phyloP scores from a whole-genome alignment of 495 filamentous ascomycete species.

The Oidiodendron maius region DNA sequence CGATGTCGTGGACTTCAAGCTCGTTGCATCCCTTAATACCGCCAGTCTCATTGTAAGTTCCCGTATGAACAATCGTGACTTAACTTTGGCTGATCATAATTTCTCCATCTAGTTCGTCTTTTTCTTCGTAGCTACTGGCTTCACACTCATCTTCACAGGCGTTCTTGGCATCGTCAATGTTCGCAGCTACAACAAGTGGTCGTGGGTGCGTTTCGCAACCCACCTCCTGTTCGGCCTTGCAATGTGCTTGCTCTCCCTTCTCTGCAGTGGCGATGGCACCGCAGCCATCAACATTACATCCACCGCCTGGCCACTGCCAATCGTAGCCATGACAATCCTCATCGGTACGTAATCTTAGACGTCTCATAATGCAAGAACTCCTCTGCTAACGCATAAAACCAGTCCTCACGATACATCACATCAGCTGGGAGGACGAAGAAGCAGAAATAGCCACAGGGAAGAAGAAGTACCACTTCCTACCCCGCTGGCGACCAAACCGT shows the following conservation, averaged over 20 bases:
- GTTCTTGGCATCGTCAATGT: slow-evolving; percentile 31
- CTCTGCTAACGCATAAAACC: background rate
- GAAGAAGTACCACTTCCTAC: background rate
- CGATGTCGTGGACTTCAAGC: background rate
- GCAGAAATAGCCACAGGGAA: background rate
- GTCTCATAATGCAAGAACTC: background rate
- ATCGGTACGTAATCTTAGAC: background rate
- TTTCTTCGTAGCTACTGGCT: slow-evolving; percentile 37
- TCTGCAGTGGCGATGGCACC: slow-evolving; percentile 17
- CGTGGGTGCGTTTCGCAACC: slow-evolving; percentile 7
- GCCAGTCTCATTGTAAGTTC: slow-evolving; percentile 3
- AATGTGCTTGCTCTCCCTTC: slow-evolving; percentile 20
- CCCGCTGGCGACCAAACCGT: background rate
- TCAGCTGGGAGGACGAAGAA: background rate
- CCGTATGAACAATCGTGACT: background rate
- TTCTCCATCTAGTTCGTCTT: slow-evolving; percentile 29
- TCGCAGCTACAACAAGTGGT: slow-evolving; percentile 23
- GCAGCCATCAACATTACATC: slow-evolving; percentile 12
- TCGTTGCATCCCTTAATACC: background rate
- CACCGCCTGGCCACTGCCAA: slow-evolving; percentile 35
- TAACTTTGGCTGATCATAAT: background rate
- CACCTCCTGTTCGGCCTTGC: slow-evolving; percentile 4
- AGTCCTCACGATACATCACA: background rate
- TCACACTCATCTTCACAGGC: slow-evolving; percentile 34
- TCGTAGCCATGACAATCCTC: slow-evolving; percentile 14